Percentiles rank a stretch among this genome's conserved stretches.
Evolutionary conservation across 768 basidiomycete species (phyloP).

Genomic region (Postia placenta): DNA sequence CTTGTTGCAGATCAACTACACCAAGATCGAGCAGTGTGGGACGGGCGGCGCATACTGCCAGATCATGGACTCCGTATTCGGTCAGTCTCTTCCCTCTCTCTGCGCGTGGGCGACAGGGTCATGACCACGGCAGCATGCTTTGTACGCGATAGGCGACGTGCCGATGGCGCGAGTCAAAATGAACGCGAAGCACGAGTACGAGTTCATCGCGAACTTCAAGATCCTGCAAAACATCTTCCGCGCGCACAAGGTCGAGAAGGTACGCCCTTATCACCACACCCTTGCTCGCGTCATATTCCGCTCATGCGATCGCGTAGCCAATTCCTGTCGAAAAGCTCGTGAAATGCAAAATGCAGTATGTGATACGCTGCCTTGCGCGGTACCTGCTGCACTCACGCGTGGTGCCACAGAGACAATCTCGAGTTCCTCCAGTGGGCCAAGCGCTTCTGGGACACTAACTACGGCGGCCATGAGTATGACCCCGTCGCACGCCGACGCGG

Average conservation of each 20-base stretch:
- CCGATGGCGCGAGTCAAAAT: constrained; percentile 94
- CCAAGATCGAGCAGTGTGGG: constrained; percentile 89
- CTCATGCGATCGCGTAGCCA: constrained; percentile 44
- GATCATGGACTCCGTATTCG: constrained; percentile 90
- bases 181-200: constrained; percentile 94
- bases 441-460: constrained; percentile 92
- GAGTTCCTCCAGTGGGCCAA: constrained; percentile 98
- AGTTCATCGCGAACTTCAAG: constrained; percentile 93
- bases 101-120: not conserved
- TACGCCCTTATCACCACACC: constrained; percentile 22
- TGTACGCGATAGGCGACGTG: constrained; percentile 60
- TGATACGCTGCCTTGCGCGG: constrained; percentile 16
- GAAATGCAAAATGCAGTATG: constrained; percentile 99
- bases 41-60: constrained; percentile 93
- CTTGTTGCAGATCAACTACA: constrained; percentile 84
- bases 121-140: constrained; percentile 8
- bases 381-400: constrained; percentile 4
- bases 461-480: constrained; percentile 83
- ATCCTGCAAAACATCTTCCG: constrained; percentile 92
- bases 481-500: constrained; percentile 77
- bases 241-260: constrained; percentile 91
- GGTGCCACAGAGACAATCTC: constrained; percentile 74
- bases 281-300: not conserved
- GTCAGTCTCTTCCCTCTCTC: constrained; percentile 34
- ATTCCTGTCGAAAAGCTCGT: constrained; percentile 92